These are phyloP conservation scores for Dillenia suffruticosa DNA, from an alignment of 164 flowering plant species.

Conservation along the genomic window DNA sequence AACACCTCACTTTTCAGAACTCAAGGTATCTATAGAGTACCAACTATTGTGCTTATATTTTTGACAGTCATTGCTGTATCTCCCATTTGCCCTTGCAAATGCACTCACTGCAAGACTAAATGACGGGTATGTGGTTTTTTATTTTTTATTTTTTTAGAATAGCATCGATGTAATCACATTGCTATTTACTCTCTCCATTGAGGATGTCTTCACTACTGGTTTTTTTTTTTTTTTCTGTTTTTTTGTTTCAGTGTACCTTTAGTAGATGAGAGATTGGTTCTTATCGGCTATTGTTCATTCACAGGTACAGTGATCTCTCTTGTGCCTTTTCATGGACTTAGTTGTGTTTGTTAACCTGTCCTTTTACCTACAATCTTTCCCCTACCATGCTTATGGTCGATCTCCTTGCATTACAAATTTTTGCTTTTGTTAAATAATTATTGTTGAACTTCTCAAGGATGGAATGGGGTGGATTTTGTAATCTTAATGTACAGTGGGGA, in stretches of 20 bases:
- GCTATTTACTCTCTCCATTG: background rate
- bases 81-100: constrained; percentile 95
- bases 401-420: background rate
- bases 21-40: background rate
- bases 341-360: background rate
- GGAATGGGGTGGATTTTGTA: background rate
- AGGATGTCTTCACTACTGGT: background rate
- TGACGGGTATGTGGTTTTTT: constrained; percentile 64
- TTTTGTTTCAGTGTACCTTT: constrained; percentile 66
- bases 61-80: constrained; percentile 80
- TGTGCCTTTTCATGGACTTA: background rate
- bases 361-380: background rate
- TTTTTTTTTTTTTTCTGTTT: background rate
- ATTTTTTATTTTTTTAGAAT: background rate
- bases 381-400: background rate
- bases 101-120: constrained; percentile 78
- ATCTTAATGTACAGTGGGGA: background rate
- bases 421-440: background rate
- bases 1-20: too few species aligned
- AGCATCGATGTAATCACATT: background rate
- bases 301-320: constrained; percentile 50
- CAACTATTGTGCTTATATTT: constrained; percentile 7
- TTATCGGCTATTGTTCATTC: constrained; percentile 68
- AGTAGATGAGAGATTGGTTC: constrained; percentile 73
- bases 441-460: background rate